These are phyloP conservation scores for Xerocomellus intermedius DNA, from an alignment of 768 basidiomycete genomes.

Conservation along the genomic window DNA sequence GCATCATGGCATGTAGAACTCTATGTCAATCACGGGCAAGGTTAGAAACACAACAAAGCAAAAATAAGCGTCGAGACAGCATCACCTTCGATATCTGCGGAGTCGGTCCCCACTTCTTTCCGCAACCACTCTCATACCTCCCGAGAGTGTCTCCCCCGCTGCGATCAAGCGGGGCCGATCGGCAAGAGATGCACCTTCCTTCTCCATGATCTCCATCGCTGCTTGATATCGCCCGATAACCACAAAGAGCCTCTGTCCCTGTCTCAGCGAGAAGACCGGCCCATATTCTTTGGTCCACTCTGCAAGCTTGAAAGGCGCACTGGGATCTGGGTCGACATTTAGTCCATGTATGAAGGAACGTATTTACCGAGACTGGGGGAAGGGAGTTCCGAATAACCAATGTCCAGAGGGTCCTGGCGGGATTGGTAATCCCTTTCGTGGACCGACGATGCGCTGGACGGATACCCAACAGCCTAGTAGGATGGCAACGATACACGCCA, in stretches of 20 bases:
- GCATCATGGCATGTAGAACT: conserved; percentile 1
- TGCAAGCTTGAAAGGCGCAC: too few relatives aligned
- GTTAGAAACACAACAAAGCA: background rate
- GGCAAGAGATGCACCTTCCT: conserved; percentile 6
- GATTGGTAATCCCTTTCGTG: background rate
- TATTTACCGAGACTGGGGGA: too few relatives aligned
- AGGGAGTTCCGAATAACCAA: too few relatives aligned
- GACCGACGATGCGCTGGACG: background rate
- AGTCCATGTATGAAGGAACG: too few relatives aligned
- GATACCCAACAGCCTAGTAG: background rate
- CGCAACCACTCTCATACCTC: conserved; percentile 4
- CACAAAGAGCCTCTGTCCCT: background rate
- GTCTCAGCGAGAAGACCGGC: too few relatives aligned
- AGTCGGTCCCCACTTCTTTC: background rate
- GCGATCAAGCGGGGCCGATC: conserved; percentile 6
- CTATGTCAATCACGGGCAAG: background rate
- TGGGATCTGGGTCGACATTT: too few relatives aligned
- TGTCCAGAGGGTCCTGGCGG: too few relatives aligned
- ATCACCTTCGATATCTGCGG: background rate
- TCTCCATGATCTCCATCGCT: conserved; percentile 13
- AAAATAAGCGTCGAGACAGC: background rate
- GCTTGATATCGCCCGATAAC: conserved; percentile 8
- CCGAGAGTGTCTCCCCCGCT: conserved; percentile 5
- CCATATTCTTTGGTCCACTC: too few relatives aligned
- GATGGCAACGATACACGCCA: background rate